phyloP scores from a whole-genome alignment of 768 basidiomycete species.

The Daedaleopsis nitida region DNA sequence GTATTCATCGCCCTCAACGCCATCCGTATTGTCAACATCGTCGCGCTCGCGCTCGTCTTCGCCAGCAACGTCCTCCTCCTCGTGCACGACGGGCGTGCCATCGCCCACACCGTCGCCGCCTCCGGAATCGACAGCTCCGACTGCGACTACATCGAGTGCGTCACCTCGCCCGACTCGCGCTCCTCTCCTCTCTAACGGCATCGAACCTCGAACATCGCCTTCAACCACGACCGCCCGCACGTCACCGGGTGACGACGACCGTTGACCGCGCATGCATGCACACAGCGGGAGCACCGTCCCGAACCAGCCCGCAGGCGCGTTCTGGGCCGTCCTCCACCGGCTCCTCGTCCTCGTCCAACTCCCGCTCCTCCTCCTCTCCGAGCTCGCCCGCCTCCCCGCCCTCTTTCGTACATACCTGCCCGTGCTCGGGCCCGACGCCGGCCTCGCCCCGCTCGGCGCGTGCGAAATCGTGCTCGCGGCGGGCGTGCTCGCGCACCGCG shows the following conservation, averaged over 20 bases:
- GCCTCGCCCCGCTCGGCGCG: too few species aligned
- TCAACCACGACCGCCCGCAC: too few species aligned
- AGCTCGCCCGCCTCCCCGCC: constrained; percentile 73
- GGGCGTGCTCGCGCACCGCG: constrained; percentile 55
- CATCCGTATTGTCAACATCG: too few species aligned
- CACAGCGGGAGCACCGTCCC: constrained; percentile 92
- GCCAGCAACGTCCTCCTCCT: constrained; percentile 26
- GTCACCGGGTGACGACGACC: too few species aligned
- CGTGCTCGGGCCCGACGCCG: too few species aligned
- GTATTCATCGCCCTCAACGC: too few species aligned
- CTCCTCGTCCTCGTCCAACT: constrained; percentile 64
- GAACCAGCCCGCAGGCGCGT: constrained; percentile 85
- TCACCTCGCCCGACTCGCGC: too few species aligned
- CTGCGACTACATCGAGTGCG: constrained; percentile 80
- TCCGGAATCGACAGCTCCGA: constrained; percentile 42
- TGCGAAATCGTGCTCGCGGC: constrained; percentile 55
- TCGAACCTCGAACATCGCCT: too few species aligned
- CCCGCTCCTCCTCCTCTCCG: constrained; percentile 74
- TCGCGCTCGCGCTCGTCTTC: too few species aligned
- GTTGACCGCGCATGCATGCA: too few species aligned
- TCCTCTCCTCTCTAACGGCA: background rate
- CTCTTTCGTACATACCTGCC: constrained; percentile 72
- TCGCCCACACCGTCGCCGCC: constrained; percentile 57
- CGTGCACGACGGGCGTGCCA: constrained; percentile 71
- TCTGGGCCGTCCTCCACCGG: constrained; percentile 90